Evolutionary conservation across 768 basidiomycete species (phyloP).

Genomic region (Tremella fuciformis): DNA sequence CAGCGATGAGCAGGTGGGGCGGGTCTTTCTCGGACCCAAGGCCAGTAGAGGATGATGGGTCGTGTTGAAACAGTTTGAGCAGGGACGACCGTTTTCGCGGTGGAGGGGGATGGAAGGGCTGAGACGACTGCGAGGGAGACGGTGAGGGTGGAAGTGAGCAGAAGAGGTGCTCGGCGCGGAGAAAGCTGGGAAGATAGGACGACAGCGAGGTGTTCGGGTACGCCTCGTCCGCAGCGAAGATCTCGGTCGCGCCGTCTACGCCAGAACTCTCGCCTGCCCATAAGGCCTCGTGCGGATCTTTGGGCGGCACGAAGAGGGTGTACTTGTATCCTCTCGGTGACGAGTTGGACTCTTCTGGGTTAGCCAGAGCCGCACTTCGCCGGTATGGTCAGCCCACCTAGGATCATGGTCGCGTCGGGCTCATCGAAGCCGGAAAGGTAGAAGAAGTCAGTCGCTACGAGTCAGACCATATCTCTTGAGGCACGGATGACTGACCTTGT

Average conservation of each 20-base stretch:
- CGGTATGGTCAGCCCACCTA: conserved; percentile 57
- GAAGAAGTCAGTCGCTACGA: conserved; percentile 54
- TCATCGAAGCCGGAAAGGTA: conserved; percentile 96
- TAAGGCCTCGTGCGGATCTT: conserved; percentile 70
- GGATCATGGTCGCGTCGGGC: conserved; percentile 80
- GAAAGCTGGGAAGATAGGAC: conserved; percentile 60
- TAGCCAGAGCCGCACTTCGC: neutral
- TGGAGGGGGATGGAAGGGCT: conserved; percentile 49
- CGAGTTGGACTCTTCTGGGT: conserved; percentile 61
- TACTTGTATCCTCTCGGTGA: conserved; percentile 76
- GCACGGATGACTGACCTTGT: conserved; percentile 56
- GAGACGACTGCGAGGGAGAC: conserved; percentile 42
- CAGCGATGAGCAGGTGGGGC: conserved; percentile 45
- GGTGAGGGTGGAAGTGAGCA: conserved; percentile 53
- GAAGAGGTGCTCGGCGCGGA: conserved; percentile 55
- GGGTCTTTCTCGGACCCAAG: conserved; percentile 26
- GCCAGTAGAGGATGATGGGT: conserved; percentile 44
- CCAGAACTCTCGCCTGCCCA: conserved; percentile 89
- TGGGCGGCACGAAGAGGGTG: conserved; percentile 77
- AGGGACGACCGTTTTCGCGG: conserved; percentile 60
- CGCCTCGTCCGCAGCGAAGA: conserved; percentile 74
- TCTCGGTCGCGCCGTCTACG: conserved; percentile 60
- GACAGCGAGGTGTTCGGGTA: conserved; percentile 38
- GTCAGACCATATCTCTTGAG: neutral
- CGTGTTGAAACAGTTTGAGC: conserved; percentile 54